These are phyloP conservation scores for Bromus sterilis DNA, from an alignment of 176 grass and related monocot genomes.

Conservation along the genomic window DNA sequence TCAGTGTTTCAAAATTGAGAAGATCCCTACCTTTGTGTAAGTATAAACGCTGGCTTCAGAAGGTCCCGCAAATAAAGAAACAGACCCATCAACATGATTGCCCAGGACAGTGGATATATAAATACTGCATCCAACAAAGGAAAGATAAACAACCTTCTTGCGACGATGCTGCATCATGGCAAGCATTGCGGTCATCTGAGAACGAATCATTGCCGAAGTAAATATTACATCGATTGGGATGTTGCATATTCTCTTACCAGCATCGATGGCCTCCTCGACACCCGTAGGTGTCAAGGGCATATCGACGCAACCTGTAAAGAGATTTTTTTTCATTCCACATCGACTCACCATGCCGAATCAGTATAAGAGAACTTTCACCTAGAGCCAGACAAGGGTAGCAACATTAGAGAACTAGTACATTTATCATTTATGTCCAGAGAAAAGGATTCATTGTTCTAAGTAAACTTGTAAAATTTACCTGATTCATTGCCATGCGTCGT, in stretches of 20 bases:
- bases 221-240: constrained; percentile 92
- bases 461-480: constrained; percentile 6
- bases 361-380: constrained; percentile 90
- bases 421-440: background rate
- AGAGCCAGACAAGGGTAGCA: background rate
- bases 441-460: background rate
- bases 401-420: background rate
- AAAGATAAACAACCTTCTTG: constrained; percentile 43
- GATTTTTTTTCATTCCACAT: constrained; percentile 96
- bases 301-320: constrained; percentile 97
- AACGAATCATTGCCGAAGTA: constrained; percentile 73
- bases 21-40: constrained; percentile 68
- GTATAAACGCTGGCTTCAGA: constrained; percentile 91
- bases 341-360: constrained; percentile 86
- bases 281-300: constrained; percentile 85
- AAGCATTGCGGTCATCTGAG: constrained; percentile 99
- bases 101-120: background rate
- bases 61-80: constrained; percentile 67
- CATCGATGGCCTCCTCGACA: constrained; percentile 86
- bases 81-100: background rate
- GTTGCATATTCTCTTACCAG: constrained; percentile 86
- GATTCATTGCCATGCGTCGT: too few species aligned
- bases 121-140: background rate
- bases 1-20: background rate
- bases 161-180: constrained; percentile 88